Evolutionary conservation across 164 flowering plant genomes (phyloP), one percentile per base, ranked within the genome.

Genomic region (Magnolia kwangsiensis): DNA sequence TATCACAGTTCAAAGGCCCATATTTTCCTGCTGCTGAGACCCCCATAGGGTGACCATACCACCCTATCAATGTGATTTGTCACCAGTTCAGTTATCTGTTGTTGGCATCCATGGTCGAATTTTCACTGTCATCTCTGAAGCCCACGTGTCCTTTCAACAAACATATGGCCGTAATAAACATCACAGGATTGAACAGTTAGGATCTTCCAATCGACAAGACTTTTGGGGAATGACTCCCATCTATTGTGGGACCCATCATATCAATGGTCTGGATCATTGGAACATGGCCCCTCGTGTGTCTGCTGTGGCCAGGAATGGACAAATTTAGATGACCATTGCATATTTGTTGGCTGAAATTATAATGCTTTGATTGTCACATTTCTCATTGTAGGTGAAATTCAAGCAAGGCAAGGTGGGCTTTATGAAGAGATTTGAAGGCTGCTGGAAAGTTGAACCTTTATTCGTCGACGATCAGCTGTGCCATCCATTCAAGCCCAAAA

Each of bases 361-460:
- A n/a, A 19, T 49, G 45, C 50, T 29, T 8, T 16, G n/a, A 19
- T 71, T 23, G 37, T 55, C 49, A n/a, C 67, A 67, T 64, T 45
- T 69, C 64, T 45, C 63, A 11, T 75, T 20, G 51, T 87, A 96
- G 99, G 91, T 94, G 91, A 91, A 82, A 76, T 96, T 94, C 89
- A 92, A 89, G 83, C 99, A 96, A 88, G 80, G 90, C 71, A 91
- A 91, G 77, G 76, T 89, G 1, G 99, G 98, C 37, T 94, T 92
- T 82, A 94, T 96, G 99, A 81, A 92, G 79, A 89, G 75, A 80
- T 94, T 94, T 73, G 97, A 96, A 81, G 98, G 98, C 13, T 77
- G 87, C 80, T 96, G 99, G 99, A 89, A 76, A 77, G 84, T 94
- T 58, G 89, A 96, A 55, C 98, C 98, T 63, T 14, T 90, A 24